Percentiles rank a stretch among this genome's conserved stretches.
Conservation (phyloP, 805 yeast genomes). For the Metschnikowia santaceciliae region DNA sequence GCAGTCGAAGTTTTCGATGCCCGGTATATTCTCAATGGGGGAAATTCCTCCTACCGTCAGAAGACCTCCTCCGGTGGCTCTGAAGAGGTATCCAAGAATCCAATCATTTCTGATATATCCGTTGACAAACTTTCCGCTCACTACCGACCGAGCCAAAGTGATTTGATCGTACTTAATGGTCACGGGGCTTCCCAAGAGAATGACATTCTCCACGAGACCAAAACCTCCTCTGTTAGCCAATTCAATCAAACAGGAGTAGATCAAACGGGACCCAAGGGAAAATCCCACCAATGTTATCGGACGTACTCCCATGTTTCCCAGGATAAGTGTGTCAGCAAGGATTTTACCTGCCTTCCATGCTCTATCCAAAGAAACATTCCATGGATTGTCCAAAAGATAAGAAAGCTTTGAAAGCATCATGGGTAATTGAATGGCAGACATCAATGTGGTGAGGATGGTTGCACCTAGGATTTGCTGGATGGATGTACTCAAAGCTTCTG, state of each 20-base stretch:
- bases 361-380: slow-evolving; percentile 95
- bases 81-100: slow-evolving; percentile 89
- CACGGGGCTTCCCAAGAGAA: slow-evolving; percentile 82
- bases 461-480: slow-evolving; percentile 94
- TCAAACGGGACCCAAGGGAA: slow-evolving; percentile 88
- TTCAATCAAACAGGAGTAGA: slow-evolving; percentile 84
- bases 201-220: slow-evolving; percentile 87
- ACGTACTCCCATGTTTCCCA: slow-evolving; percentile 85
- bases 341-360: slow-evolving; percentile 96
- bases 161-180: slow-evolving; percentile 76
- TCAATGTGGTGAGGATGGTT: slow-evolving; percentile 80
- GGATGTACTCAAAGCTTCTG: slow-evolving; percentile 88
- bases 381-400: slow-evolving; percentile 89
- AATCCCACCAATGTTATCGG: slow-evolving; percentile 93
- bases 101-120: slow-evolving; percentile 93
- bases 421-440: slow-evolving; percentile 91
- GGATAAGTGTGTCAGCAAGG: slow-evolving; percentile 83
- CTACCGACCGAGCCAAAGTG: slow-evolving; percentile 75
- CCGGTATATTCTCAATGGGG: slow-evolving; percentile 57
- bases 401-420: slow-evolving; percentile 87
- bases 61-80: slow-evolving; percentile 94
- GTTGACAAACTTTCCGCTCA: slow-evolving; percentile 84
- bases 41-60: slow-evolving; percentile 89
- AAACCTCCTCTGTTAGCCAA: slow-evolving; percentile 79
- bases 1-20: slow-evolving; percentile 82